Percentiles rank a stretch among this genome's conserved stretches.
Conservation (phyloP, 805 yeast genomes). For the Myxozyma mucilagina region DNA sequence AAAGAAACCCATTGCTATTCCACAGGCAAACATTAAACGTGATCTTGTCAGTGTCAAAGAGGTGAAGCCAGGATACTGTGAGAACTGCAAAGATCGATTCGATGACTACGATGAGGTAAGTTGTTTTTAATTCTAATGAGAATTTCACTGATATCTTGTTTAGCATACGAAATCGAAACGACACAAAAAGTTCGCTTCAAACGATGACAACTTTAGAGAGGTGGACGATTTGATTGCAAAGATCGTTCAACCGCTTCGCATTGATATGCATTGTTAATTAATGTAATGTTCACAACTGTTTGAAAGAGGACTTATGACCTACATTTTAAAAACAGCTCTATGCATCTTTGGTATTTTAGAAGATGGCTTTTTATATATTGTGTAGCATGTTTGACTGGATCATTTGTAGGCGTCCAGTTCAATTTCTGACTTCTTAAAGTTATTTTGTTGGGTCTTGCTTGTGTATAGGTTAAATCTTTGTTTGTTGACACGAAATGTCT, state of each 20-base stretch:
- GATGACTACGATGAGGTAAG: conserved; percentile 63
- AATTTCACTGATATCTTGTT: background rate
- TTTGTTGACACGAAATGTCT: too few species aligned
- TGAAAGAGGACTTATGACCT: background rate
- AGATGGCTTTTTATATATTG: too few species aligned
- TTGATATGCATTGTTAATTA: background rate
- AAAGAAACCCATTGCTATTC: conserved; percentile 28
- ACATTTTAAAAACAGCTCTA: background rate
- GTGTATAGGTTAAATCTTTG: too few species aligned
- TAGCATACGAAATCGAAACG: conserved; percentile 63
- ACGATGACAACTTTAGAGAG: conserved; percentile 67
- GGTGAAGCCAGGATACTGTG: conserved; percentile 77
- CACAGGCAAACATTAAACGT: conserved; percentile 27
- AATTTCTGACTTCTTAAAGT: too few species aligned
- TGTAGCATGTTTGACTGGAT: too few species aligned
- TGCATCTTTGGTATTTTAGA: too few species aligned
- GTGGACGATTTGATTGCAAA: conserved; percentile 68
- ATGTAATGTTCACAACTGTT: background rate
- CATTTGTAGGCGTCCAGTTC: too few species aligned
- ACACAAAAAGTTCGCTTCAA: conserved; percentile 77
- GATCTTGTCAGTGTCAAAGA: conserved; percentile 32
- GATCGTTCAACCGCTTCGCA: conserved; percentile 8
- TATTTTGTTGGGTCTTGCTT: too few species aligned
- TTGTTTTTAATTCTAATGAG: background rate
- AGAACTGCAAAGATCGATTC: conserved; percentile 84